Base-by-base conservation (phyloP, 768 basidiomycete species). In the Podaxis sp. region DNA sequence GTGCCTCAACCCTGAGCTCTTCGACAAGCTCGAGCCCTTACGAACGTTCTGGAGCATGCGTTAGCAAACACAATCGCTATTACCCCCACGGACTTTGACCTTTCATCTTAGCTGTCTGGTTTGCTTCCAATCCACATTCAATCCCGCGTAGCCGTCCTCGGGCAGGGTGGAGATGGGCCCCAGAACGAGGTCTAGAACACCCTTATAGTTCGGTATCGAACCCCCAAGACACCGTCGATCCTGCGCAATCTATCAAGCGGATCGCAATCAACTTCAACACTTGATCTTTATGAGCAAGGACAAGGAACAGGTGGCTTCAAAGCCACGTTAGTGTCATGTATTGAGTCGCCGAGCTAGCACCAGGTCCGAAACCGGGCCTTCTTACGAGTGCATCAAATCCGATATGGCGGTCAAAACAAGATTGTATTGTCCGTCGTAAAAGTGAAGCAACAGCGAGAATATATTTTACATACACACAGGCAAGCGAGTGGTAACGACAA, bases 91-190 rank as follows among this genome's bases (percentile, higher is more conserved):
- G 0, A 77, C 74, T 22, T 81, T 80, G 26, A 88, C 82, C 17
- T 75, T 80, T 73, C 85, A 88, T 87, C 69, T 90, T 90, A 12
- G 83, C 81, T 2, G 79, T 81, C 76, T 87, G 84, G 67, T 87
- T 87, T 12, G 79, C 81, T 52, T 83, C 82, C 17, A 82, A 82
- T 30, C 85, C 86, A 60, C 78, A 72, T 70, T 89, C 80, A 59
- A 89, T 86, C 69, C 88, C 84, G 24, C 83, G 79, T 53, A 88
- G 76, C 36, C 86, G 73, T 66, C 83, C 81, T 36, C 81, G 79
- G 62, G 81, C 76, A 3, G 88, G 75, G 48, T 77, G 48, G 79
- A 74, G 57, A 71, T 73, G 19, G 67, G 67, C 19, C 74, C 70
- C 53, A 77, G 44, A 39, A 87, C 66, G 53, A 84, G 79, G 69